A percentile compares a stretch with the other conserved stretches of the same genome.
Conservation (phyloP, 345 rosid genomes). For the Isatis tinctoria region DNA sequence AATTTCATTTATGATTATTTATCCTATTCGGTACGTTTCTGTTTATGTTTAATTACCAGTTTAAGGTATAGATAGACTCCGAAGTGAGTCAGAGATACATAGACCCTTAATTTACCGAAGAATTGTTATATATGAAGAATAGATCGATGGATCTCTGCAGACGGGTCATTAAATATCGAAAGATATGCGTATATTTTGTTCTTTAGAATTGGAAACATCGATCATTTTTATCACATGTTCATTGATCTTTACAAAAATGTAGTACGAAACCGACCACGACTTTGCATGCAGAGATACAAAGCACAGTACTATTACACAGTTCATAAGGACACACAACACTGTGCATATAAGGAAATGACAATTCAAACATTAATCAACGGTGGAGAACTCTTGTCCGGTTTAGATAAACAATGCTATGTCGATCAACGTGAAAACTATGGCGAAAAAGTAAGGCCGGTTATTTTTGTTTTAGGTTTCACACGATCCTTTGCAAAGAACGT, state of each 20-base stretch:
- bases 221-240: conserved; percentile 14
- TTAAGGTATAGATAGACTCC: too few relatives aligned
- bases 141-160: not conserved
- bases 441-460: not conserved
- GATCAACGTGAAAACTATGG: conserved; percentile 10
- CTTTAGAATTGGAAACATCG: not conserved
- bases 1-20: too few relatives aligned
- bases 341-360: not conserved
- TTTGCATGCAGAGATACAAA: conserved; percentile 12
- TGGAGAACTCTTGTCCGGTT: not conserved
- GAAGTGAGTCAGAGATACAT: too few relatives aligned
- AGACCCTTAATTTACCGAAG: too few relatives aligned
- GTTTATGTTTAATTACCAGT: too few relatives aligned
- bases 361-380: not conserved
- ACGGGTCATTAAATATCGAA: not conserved
- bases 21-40: too few relatives aligned
- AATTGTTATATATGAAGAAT: not conserved
- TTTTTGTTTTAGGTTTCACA: not conserved
- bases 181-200: not conserved
- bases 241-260: not conserved
- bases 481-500: too few relatives aligned
- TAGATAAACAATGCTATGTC: not conserved
- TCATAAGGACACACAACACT: not conserved
- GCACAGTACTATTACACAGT: conserved; percentile 12
- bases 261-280: conserved; percentile 14